These are phyloP conservation scores for Phlyctochytrium arcticum DNA, from an alignment of 192 early-diverging fungal genomes.

Conservation along the genomic window DNA sequence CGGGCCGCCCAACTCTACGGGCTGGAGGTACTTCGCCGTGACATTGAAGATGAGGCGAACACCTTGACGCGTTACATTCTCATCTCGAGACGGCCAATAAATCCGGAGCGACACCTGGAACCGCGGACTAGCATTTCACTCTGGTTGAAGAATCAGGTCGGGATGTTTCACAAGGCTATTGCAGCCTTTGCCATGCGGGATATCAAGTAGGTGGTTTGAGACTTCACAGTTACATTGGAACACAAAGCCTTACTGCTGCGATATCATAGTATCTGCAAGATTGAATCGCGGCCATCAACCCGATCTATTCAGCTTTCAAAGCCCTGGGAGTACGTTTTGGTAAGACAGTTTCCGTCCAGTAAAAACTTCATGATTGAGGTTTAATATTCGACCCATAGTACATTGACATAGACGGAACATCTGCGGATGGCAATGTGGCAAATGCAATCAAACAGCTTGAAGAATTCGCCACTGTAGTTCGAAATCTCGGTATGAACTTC, in stretches of 20 bases:
- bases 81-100: constrained; percentile 11
- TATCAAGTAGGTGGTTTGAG: constrained; percentile 24
- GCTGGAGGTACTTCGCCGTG: constrained; percentile 14
- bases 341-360: not conserved
- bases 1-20: constrained; percentile 23
- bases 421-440: constrained; percentile 9
- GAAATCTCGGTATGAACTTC: constrained; percentile 11
- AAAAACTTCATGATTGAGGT: no score
- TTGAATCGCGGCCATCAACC: constrained; percentile 33
- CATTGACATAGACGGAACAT: constrained; percentile 29
- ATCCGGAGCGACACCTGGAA: constrained; percentile 25
- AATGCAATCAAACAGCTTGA: constrained; percentile 29
- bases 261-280: constrained; percentile 27
- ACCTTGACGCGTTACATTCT: constrained; percentile 33
- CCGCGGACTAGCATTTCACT: constrained; percentile 26
- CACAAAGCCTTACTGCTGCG: not conserved
- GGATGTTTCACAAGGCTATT: constrained; percentile 25
- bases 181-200: constrained; percentile 33
- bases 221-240: not conserved
- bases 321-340: constrained; percentile 36
- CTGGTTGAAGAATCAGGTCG: constrained; percentile 27
- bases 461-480: constrained; percentile 27
- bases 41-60: constrained; percentile 20
- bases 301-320: constrained; percentile 20
- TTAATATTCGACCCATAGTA: constrained; percentile 1